These are phyloP conservation scores for Sordaria brevicollis DNA, from an alignment of 495 filamentous ascomycete genomes.

Conservation along the genomic window DNA sequence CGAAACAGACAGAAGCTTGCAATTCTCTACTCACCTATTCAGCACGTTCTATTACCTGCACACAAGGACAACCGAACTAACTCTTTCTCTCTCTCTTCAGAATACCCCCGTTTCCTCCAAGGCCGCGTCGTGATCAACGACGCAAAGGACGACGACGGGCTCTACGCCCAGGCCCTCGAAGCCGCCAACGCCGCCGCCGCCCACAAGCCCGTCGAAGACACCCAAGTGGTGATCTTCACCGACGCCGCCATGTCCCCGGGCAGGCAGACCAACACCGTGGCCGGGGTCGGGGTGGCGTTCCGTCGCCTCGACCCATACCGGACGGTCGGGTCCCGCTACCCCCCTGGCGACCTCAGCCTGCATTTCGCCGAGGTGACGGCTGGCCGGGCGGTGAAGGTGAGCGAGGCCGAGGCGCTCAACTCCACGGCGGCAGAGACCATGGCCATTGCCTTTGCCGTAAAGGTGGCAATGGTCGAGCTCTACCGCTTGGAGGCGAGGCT, in stretches of 20 bases:
- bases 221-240: neutral
- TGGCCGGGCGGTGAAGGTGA: too few relatives aligned
- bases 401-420: neutral
- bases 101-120: neutral
- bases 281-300: neutral
- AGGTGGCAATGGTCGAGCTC: neutral
- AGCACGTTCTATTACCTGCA: too few relatives aligned
- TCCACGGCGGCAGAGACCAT: neutral
- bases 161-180: neutral
- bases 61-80: neutral
- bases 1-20: too few relatives aligned
- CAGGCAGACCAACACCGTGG: neutral
- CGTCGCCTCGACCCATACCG: neutral
- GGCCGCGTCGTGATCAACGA: neutral
- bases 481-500: neutral
- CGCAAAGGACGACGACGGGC: neutral
- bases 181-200: neutral
- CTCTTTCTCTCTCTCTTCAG: neutral
- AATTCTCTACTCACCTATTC: too few relatives aligned
- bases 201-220: neutral
- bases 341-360: too few relatives aligned
- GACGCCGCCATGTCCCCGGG: neutral
- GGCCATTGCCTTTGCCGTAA: neutral
- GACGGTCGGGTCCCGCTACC: too few relatives aligned
- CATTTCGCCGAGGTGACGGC: too few relatives aligned